Evolutionary conservation across 257 asterid genomes (phyloP).

Genomic region (Petrea volubilis): DNA sequence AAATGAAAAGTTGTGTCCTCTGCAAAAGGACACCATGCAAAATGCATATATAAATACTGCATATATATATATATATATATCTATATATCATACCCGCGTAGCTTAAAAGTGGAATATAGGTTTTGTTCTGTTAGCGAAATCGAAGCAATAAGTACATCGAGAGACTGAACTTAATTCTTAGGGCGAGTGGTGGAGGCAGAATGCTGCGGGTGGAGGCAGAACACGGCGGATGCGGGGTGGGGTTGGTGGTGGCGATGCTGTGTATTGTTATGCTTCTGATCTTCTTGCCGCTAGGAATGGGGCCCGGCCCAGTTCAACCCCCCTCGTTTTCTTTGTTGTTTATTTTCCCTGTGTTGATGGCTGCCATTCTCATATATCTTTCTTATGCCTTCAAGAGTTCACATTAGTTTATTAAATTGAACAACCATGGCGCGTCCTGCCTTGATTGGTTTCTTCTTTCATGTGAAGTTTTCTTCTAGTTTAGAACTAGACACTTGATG

Average conservation of each 20-base stretch:
- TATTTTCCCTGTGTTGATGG: slow-evolving; percentile 43
- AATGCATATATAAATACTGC: not conserved
- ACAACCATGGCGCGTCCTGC: no score
- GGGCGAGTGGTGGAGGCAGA: not conserved
- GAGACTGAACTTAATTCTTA: not conserved
- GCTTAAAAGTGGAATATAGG: not conserved
- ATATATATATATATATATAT: no score
- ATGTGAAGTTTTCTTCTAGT: not conserved
- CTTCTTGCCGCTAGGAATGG: slow-evolving; percentile 47
- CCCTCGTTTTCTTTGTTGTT: slow-evolving; percentile 33
- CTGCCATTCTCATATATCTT: slow-evolving; percentile 39
- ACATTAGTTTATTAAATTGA: not conserved
- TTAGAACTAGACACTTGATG: not conserved
- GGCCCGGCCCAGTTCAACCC: slow-evolving; percentile 37
- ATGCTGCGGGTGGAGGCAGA: slow-evolving; percentile 35
- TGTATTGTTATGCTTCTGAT: slow-evolving; percentile 33
- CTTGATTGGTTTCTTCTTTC: not conserved
- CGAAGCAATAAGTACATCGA: not conserved
- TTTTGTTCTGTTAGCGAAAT: not conserved
- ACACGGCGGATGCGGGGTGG: slow-evolving; percentile 53
- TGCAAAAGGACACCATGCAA: slow-evolving; percentile 31
- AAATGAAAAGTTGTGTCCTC: slow-evolving; percentile 24
- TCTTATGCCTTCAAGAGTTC: slow-evolving; percentile 33
- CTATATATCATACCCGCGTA: no score
- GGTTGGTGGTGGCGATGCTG: slow-evolving; percentile 47